phyloP scores from a whole-genome alignment of 31 red algal species.

The Pterothamnion heteromorphum region DNA sequence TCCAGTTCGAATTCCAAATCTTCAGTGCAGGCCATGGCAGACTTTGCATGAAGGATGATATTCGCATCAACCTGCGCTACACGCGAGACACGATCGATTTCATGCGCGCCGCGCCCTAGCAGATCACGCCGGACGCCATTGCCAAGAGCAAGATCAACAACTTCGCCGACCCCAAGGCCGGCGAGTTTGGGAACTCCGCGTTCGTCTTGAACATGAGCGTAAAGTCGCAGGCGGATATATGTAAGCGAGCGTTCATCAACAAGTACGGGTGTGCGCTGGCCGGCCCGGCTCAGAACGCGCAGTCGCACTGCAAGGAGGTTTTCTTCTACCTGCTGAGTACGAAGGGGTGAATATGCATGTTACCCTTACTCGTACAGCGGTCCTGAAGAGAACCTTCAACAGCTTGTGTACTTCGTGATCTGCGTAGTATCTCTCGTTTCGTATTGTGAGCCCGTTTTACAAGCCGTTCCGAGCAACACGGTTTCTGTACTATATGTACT shows the following conservation, averaged over 20 bases:
- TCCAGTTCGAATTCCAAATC: slow-evolving; percentile 40
- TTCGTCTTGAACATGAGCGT: neutral
- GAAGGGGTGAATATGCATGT: no score
- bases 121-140: neutral
- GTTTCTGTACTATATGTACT: no score
- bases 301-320: neutral
- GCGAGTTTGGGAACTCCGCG: slow-evolving; percentile 50
- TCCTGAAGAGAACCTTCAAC: no score
- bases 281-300: neutral
- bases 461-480: no score
- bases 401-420: no score
- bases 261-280: slow-evolving; percentile 27
- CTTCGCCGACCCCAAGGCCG: neutral
- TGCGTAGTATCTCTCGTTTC: no score
- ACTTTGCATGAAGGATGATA: slow-evolving; percentile 19
- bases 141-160: neutral
- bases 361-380: no score
- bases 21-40: slow-evolving; percentile 49
- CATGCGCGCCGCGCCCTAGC: neutral
- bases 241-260: neutral
- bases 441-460: no score
- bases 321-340: no score
- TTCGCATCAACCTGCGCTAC: slow-evolving; percentile 37
- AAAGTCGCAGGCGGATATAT: neutral
- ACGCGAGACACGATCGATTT: neutral